Evolutionary conservation across 345 rosid genomes (phyloP), one percentile per base, ranked within the genome.

Genomic region (Acer saccharum): DNA sequence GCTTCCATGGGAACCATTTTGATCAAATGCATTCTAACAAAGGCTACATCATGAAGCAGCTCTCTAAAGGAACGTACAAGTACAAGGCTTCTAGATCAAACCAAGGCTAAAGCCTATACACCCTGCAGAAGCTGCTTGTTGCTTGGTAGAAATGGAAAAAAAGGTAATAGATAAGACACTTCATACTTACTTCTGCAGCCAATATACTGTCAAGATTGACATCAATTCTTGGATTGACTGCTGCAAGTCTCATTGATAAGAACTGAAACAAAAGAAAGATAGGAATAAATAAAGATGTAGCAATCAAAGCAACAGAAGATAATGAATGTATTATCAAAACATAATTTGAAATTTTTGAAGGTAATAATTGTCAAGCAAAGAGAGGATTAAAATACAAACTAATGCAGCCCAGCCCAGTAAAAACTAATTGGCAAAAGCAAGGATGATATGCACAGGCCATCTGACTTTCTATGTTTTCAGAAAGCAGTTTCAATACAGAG

Each of bases 231-330:
- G 98, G 94, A 83, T 91, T 93, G 43, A 89, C 97, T 6, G 95
- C 88, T 11, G 98, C 98, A 69, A 97, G 97, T 89, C 93, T 90
- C 98, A 94, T 97, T 70, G 99, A 97, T 81, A 97, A 85, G 79
- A 92, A 65, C 99, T 97, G 94, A 74, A 86, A 90, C 74, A 69
- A 78, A 79, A 82, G 50, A 73, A 46, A 83, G 16, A 67, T 62
- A 25, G 14, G 64, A 75, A 41, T 41, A 80, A 58, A 60, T 44
- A 77, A 44, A 73, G 72, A 80, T 64, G 55, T 18, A 14, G 76
- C 23, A n/a, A 58, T 27, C 23, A 41, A 80, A 65, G 52, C 54
- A 20, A 17, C 10, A 11, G 20, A 55, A 65, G 46, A 50, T 48
- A 65, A 46, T 63, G 11, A 35, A 21, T 14, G 14, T 16, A 13